phyloP scores from a whole-genome alignment of 345 rosid genomes.

The Camelina neglecta region DNA sequence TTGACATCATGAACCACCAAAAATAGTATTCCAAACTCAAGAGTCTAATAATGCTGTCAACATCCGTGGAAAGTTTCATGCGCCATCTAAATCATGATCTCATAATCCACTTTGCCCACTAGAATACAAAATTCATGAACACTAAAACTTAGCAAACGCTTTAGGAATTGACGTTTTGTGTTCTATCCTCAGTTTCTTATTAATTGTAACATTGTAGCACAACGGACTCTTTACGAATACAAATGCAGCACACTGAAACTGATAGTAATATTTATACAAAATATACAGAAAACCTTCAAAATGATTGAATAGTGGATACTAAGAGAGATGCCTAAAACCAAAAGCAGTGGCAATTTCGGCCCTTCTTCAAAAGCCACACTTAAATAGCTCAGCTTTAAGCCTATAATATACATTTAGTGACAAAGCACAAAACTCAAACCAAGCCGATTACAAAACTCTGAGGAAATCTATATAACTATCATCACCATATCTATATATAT shows the following conservation, averaged over 20 bases:
- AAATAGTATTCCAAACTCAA: constrained; percentile 1
- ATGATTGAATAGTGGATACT: not conserved
- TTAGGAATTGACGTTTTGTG: no score
- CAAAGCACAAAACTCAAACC: constrained; percentile 41
- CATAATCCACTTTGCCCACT: not conserved
- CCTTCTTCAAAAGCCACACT: constrained; percentile 7
- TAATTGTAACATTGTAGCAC: not conserved
- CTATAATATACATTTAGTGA: constrained; percentile 39
- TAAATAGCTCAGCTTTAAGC: constrained; percentile 21
- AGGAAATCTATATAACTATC: constrained; percentile 25
- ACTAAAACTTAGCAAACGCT: no score
- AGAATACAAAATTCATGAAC: not conserved
- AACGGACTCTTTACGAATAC: not conserved
- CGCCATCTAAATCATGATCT: constrained; percentile 10
- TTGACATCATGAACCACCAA: constrained; percentile 14
- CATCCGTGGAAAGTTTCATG: constrained; percentile 3
- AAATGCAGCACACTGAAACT: not conserved
- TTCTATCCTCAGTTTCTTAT: not conserved
- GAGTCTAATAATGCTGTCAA: not conserved
- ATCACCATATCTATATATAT: constrained; percentile 16
- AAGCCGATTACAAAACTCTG: constrained; percentile 42
- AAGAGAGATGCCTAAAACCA: constrained; percentile 7
- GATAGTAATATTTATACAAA: not conserved
- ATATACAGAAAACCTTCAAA: not conserved
- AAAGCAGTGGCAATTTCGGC: constrained; percentile 15